Conservation (phyloP, 2,329 filamentous ascomycete genomes). For the Parastagonospora avenae region DNA sequence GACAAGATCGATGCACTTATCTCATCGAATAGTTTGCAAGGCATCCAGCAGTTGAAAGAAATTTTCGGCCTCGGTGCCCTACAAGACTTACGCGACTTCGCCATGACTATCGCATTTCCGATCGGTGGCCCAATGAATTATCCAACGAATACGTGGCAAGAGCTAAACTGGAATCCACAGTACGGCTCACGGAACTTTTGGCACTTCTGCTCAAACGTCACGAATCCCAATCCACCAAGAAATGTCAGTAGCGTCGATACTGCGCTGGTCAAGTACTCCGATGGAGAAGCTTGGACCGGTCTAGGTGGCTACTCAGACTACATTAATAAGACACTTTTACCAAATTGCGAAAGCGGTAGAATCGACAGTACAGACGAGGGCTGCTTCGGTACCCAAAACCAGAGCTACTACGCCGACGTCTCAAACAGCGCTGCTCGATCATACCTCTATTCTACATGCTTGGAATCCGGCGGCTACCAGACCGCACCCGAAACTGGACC, state of each 20-base stretch:
- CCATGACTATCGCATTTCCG: constrained; percentile 55
- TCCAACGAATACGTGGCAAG: constrained; percentile 59
- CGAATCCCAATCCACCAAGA: constrained; percentile 52
- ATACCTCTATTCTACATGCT: constrained; percentile 59
- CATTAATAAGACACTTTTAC: constrained; percentile 53
- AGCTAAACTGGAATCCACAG: constrained; percentile 55
- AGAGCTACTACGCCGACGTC: constrained; percentile 51
- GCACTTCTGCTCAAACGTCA: constrained; percentile 59
- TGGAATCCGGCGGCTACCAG: constrained; percentile 58
- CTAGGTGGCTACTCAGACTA: constrained; percentile 60
- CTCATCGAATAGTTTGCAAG: constrained; percentile 48
- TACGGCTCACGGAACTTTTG: constrained; percentile 56
- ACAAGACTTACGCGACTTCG: constrained; percentile 55
- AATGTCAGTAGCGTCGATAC: constrained; percentile 54
- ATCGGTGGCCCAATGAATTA: constrained; percentile 57
- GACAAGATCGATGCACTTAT: constrained; percentile 58
- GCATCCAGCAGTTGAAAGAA: constrained; percentile 53
- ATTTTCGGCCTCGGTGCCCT: constrained; percentile 55
- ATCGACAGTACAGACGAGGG: constrained; percentile 47
- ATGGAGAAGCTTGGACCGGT: constrained; percentile 57
- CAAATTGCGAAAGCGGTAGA: constrained; percentile 50
- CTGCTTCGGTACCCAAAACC: constrained; percentile 55
- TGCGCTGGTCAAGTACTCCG: constrained; percentile 55
- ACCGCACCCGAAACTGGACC: constrained; percentile 52
- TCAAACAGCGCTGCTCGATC: constrained; percentile 50